Percentiles rank a stretch among this genome's conserved stretches.
Evolutionary conservation across 768 basidiomycete genomes (phyloP).

Genomic region (Boletus barrowsii): DNA sequence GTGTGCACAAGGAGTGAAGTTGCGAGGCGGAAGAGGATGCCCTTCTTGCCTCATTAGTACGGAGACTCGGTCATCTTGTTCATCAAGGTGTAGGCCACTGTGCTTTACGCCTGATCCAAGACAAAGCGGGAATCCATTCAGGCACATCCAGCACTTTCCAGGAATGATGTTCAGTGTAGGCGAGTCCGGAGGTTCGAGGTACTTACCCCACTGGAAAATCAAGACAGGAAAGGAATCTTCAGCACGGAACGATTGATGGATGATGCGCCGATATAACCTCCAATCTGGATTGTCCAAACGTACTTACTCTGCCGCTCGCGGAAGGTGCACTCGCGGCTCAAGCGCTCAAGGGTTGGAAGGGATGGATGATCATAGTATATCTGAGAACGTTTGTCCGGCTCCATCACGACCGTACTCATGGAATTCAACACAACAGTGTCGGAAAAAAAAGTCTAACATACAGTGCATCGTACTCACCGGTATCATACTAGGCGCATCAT

Average conservation of each 20-base stretch:
- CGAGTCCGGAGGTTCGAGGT: too few relatives aligned
- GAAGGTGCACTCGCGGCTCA: background rate
- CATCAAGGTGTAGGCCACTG: background rate
- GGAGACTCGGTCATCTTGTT: background rate
- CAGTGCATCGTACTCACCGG: background rate
- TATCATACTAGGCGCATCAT: background rate
- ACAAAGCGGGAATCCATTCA: background rate
- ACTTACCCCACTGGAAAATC: background rate
- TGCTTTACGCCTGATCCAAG: background rate
- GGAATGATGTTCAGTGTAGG: too few relatives aligned
- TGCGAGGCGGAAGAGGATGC: background rate
- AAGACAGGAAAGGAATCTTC: background rate
- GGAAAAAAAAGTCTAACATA: background rate
- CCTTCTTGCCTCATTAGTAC: background rate
- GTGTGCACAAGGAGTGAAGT: background rate
- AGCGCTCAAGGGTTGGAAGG: background rate
- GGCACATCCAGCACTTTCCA: too few relatives aligned
- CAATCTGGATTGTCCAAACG: background rate
- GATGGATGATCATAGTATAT: background rate
- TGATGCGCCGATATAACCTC: background rate
- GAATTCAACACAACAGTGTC: background rate
- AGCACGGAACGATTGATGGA: background rate
- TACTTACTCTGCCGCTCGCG: too few relatives aligned
- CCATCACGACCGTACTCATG: background rate
- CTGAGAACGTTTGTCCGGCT: background rate